Base-by-base conservation (phyloP, 192 early-diverging fungal genomes). In the Piromyces sp. region DNA sequence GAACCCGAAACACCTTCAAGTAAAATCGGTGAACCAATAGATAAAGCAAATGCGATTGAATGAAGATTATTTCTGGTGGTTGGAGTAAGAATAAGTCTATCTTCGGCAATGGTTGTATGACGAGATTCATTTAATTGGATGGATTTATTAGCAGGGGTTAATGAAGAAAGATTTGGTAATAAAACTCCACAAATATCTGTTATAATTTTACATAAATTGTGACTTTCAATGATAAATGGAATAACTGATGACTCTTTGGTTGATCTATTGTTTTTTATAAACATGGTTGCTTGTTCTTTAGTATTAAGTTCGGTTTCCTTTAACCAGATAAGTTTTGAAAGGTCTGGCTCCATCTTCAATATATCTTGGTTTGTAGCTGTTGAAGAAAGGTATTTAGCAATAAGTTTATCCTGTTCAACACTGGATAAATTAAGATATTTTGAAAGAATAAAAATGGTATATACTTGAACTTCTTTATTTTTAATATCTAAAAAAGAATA, bases 1-100 rank as follows among this genome's bases (percentile, higher is more conserved):
- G 89, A 87, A 14, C 97, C 97, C 0, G 92, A 91, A 5, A 90
- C 84, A 80, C 96, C 96, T 83, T 95, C 92, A 79, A 98, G 87
- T 83, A 99, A 87, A 30, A 97, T 93, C 0, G 97, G 96, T 29
- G 93, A 89, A 30, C 95, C 90, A 29, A 95, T 91, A 30, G 96
- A 97, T 22, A 95, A 84, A 0, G 95, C 96, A 38, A 97, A 86
- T n/a, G 92, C 94, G 36, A 97, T 90, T 12, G 89, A 87, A 82
- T 94, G 91, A 15, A 97, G 85, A 85, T 96, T 96, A 12, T 86
- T 87, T 17, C 87, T 84, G 1, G 96, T 95, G 12, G 94, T 94
- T 11, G 89, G 86, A 29, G 96, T 98, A 30, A 92, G 85, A 22
- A 97, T 92, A 26, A 97, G 89, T 5, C 83, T 83, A 30, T 84